Evolutionary conservation across 2,329 filamentous ascomycete genomes (phyloP).

Genomic region (Parastagonospora avenae): DNA sequence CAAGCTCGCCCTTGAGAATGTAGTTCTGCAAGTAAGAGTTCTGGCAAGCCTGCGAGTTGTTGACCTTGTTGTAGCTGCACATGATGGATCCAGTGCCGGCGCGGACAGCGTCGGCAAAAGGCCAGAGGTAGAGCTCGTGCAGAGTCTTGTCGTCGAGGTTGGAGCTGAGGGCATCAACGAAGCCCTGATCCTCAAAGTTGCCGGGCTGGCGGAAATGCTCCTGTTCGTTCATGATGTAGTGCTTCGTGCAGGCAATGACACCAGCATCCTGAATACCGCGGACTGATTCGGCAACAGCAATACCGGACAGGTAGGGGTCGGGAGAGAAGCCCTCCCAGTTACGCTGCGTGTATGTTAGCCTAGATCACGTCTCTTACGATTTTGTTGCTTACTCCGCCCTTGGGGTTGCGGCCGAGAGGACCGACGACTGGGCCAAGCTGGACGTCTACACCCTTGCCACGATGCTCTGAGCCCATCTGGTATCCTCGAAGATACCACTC

Average conservation of each 20-base stretch:
- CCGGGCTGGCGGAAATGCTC: constrained; percentile 69
- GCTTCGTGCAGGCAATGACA: constrained; percentile 73
- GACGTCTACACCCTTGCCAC: constrained; percentile 75
- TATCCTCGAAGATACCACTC: constrained; percentile 72
- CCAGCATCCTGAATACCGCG: constrained; percentile 81
- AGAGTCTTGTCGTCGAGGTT: constrained; percentile 69
- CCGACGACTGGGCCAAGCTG: constrained; percentile 79
- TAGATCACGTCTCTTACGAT: too few species aligned
- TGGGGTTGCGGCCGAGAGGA: constrained; percentile 70
- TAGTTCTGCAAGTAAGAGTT: constrained; percentile 78
- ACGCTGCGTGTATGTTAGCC: constrained; percentile 17
- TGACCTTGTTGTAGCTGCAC: constrained; percentile 76
- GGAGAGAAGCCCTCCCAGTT: constrained; percentile 62
- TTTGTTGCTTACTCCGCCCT: constrained; percentile 60
- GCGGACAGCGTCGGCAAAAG: constrained; percentile 57
- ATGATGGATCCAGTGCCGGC: constrained; percentile 58
- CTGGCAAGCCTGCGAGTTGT: constrained; percentile 80
- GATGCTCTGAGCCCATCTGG: constrained; percentile 77
- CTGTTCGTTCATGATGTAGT: constrained; percentile 66
- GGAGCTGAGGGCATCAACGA: constrained; percentile 64
- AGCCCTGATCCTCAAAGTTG: constrained; percentile 62
- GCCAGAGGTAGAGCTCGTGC: constrained; percentile 68
- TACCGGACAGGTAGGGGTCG: constrained; percentile 76
- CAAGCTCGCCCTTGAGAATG: constrained; percentile 77
- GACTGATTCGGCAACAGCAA: constrained; percentile 73